phyloP scores from a whole-genome alignment of 306 rosid species.

The Cotoneaster glaucophyllus region DNA sequence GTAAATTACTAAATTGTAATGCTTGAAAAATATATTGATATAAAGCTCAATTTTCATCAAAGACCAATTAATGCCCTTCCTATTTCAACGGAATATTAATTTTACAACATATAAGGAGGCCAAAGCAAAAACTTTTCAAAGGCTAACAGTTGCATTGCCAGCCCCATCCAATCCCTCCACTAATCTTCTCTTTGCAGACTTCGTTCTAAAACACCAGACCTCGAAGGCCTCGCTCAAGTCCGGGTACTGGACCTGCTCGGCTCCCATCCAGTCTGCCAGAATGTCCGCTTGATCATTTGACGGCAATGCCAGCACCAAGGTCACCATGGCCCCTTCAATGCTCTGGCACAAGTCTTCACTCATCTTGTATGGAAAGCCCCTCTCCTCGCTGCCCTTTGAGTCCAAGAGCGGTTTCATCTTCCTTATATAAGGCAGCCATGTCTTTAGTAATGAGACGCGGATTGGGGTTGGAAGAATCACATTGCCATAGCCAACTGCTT shows the following conservation, averaged over 20 bases:
- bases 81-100: background rate
- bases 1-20: background rate
- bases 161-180: slow-evolving; percentile 48
- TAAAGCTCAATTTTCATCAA: slow-evolving; percentile 3
- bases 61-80: background rate
- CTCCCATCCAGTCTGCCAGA: slow-evolving; percentile 75
- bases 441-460: slow-evolving; percentile 53
- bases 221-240: slow-evolving; percentile 88
- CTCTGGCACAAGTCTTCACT: slow-evolving; percentile 71
- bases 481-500: slow-evolving; percentile 85
- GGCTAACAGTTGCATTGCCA: slow-evolving; percentile 29
- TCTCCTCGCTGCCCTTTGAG: slow-evolving; percentile 43
- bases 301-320: slow-evolving; percentile 70
- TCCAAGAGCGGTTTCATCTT: slow-evolving; percentile 81
- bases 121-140: slow-evolving; percentile 12
- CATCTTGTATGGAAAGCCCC: slow-evolving; percentile 55
- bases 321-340: slow-evolving; percentile 75
- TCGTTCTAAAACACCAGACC: slow-evolving; percentile 90
- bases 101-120: background rate
- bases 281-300: slow-evolving; percentile 91
- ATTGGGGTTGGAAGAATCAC: slow-evolving; percentile 68
- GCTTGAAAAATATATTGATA: background rate
- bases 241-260: slow-evolving; percentile 55
- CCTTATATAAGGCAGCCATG: slow-evolving; percentile 82
- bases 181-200: slow-evolving; percentile 84